Conservation (phyloP, 129 eudicot species). For the Flaveria brownii region DNA sequence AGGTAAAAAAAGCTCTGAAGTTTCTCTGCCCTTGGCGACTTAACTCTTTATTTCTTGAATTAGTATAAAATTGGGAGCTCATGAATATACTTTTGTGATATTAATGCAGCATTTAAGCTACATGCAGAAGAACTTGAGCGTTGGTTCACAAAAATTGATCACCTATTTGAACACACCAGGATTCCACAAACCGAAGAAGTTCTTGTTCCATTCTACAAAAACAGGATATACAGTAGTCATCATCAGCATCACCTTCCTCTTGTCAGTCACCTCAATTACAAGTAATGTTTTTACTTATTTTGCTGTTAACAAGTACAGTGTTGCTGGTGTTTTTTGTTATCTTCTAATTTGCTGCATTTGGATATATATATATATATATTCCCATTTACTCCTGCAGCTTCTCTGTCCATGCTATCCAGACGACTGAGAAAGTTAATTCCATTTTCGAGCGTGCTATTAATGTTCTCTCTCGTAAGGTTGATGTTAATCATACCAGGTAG, state of each 20-base stretch:
- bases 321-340: slow-evolving; percentile 12
- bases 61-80: slow-evolving; percentile 15
- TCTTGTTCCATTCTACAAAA: slow-evolving; percentile 72
- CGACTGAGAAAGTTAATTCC: slow-evolving; percentile 83
- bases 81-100: slow-evolving; percentile 22
- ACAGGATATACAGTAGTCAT: slow-evolving; percentile 51
- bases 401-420: slow-evolving; percentile 94
- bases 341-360: slow-evolving; percentile 6
- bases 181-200: slow-evolving; percentile 78
- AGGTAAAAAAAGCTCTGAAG: slow-evolving; percentile 52
- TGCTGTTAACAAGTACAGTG: not conserved
- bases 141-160: slow-evolving; percentile 97
- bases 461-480: slow-evolving; percentile 82
- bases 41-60: slow-evolving; percentile 7
- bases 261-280: slow-evolving; percentile 81
- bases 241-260: slow-evolving; percentile 74
- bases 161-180: slow-evolving; percentile 87
- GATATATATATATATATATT: slow-evolving; percentile 10
- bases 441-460: slow-evolving; percentile 81
- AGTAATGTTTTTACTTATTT: slow-evolving; percentile 48
- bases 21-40: slow-evolving; percentile 14
- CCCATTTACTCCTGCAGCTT: slow-evolving; percentile 54
- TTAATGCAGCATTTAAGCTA: slow-evolving; percentile 67
- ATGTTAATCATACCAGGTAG: slow-evolving; percentile 59
- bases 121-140: slow-evolving; percentile 81